Conservation (phyloP, 176 grass and related monocot genomes). For the Musa troglodytarum region DNA sequence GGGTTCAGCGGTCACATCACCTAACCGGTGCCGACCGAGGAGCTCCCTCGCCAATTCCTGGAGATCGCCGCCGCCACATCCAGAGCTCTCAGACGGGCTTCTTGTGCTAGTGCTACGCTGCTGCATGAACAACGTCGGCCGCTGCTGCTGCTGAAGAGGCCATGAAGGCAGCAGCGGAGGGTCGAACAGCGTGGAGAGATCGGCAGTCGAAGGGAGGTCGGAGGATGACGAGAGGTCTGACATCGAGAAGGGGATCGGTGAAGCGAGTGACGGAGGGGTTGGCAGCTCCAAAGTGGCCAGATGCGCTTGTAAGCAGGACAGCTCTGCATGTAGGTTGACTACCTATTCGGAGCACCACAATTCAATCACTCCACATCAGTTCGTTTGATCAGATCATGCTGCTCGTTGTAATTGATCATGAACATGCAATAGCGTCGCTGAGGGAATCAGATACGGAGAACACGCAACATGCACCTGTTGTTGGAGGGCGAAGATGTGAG, state of each 20-base stretch:
- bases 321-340: conserved; percentile 85
- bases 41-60: conserved; percentile 72
- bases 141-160: conserved; percentile 28
- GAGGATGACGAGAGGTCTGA: conserved; percentile 59
- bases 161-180: conserved; percentile 45
- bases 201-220: conserved; percentile 23
- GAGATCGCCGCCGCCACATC: conserved; percentile 44
- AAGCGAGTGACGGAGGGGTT: conserved; percentile 47
- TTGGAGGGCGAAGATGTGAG: conserved; percentile 95
- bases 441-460: neutral
- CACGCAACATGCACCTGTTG: conserved; percentile 44
- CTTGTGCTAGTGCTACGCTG: neutral
- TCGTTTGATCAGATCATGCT: too few relatives aligned
- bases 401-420: too few relatives aligned
- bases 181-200: conserved; percentile 28
- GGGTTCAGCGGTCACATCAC: neutral
- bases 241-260: conserved; percentile 50
- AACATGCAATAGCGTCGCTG: too few relatives aligned
- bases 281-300: conserved; percentile 78
- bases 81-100: conserved; percentile 12
- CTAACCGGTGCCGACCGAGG: conserved; percentile 51
- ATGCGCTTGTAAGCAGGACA: conserved; percentile 84
- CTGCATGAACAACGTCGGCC: conserved; percentile 12
- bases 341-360: conserved; percentile 34
- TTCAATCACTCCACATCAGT: neutral